Percentiles rank a stretch among this genome's conserved stretches.
phyloP scores from a whole-genome alignment of 805 yeast genomes.

The Candida sphagnicola region DNA sequence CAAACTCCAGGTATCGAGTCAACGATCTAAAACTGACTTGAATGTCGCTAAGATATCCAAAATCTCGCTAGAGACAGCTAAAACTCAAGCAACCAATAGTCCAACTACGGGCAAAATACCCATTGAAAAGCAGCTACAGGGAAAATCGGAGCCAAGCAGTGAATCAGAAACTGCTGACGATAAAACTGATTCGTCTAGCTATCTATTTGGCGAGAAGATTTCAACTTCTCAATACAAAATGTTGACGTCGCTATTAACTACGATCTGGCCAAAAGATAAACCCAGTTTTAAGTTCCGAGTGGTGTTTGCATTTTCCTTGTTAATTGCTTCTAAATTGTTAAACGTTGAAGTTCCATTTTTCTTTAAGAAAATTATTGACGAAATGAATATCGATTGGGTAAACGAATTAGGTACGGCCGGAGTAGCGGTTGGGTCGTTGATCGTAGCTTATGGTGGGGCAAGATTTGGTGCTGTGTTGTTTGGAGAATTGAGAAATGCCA shows the following conservation, averaged over 20 bases:
- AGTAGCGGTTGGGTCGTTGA: conserved; percentile 61
- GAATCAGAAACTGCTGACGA: not conserved
- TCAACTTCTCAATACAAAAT: conserved; percentile 49
- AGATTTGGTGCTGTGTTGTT: conserved; percentile 91
- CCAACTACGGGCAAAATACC: not conserved
- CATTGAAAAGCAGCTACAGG: not conserved
- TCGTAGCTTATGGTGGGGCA: conserved; percentile 89
- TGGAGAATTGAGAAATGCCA: conserved; percentile 93
- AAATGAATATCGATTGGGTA: conserved; percentile 88
- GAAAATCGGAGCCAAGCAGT: not conserved
- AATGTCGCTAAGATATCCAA: too few species aligned
- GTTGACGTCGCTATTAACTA: conserved; percentile 58
- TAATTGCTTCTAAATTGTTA: conserved; percentile 76
- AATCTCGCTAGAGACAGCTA: too few species aligned
- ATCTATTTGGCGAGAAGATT: conserved; percentile 25
- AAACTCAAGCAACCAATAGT: too few species aligned
- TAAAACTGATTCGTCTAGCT: conserved; percentile 3
- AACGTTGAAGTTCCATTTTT: conserved; percentile 96
- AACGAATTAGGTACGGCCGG: conserved; percentile 55
- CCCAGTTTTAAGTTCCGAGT: conserved; percentile 70
- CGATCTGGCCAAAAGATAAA: conserved; percentile 79
- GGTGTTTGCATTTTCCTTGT: conserved; percentile 63
- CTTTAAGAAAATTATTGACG: conserved; percentile 81
- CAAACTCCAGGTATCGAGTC: too few species aligned
- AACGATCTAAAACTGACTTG: too few species aligned